Base-by-base conservation (phyloP, 192 early-diverging fungal species). In the Coemansia sp. region DNA sequence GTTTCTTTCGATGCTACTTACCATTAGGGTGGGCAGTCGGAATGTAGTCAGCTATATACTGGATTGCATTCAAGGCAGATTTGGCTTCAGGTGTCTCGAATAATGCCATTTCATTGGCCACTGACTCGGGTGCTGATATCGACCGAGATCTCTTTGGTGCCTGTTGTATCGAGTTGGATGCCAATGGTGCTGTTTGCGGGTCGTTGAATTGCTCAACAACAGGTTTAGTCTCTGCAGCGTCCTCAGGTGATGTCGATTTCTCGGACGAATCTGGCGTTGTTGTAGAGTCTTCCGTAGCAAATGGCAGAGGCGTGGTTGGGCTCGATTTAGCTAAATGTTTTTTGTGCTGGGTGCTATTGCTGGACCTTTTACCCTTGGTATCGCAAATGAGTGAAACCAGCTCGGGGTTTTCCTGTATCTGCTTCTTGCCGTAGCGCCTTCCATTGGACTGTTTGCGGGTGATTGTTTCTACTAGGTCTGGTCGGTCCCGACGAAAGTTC, bases 401-500 rank as follows among this genome's bases (percentile, higher is more conserved):
- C 20, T 48, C 14, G 45, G 22, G 22, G 23, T 23, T 23, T 0
- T 25, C 15, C 23, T 48, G 7, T 8, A 48, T 8, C 14, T 15
- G 5, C 45, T 48, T 23, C 23, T 9, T 15, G 45, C 20, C 45
- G 7, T 25, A 48, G 6, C 15, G 45, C 20, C 25, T 48, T 13
- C 65, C 55, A 30, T 13, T 59, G 5, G 23, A 11, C 22, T 48
- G 23, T 14, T 2, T 19, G 14, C 72, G 72, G 6, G 6, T 23
- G 41, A 74, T 64, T 6, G 13, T 23, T 17, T 40, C 4, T 20
- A 80, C 37, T 8, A 64, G 38, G 10, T 70, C 64, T 1, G 38
- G 56, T 10, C 58, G 48, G 50, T 57, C 62, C 4, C 65, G 50
- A 11, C 28, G 59, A 30, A 81, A 81, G 17, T 42, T 9, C 11